Evolutionary conservation across 768 basidiomycete genomes (phyloP), one percentile per base, ranked within the genome.

Genomic region (Rhodotorula babjevae): DNA sequence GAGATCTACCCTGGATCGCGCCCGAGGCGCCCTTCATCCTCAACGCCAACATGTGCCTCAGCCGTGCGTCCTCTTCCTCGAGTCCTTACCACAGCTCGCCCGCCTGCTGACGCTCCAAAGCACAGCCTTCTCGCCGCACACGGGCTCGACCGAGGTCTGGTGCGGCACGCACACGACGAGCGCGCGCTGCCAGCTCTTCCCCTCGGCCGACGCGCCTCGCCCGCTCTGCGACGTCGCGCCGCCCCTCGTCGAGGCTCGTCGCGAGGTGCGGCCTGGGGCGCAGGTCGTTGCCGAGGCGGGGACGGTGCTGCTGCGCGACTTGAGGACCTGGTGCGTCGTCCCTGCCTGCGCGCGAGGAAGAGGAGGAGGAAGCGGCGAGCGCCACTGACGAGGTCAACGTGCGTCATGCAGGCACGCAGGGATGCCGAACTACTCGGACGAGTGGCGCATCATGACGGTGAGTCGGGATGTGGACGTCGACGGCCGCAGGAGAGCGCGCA

Each of bases 71-170:
- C 25, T n/a, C n/a, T n/a, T n/a, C n/a, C n/a, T n/a, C n/a, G n/a
- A n/a, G n/a, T n/a, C n/a, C n/a, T n/a, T n/a, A n/a, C n/a, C n/a
- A n/a, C n/a, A n/a, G n/a, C n/a, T n/a, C n/a, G n/a, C n/a, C n/a
- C n/a, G n/a, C n/a, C n/a, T n/a, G n/a, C n/a, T n/a, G n/a, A n/a
- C n/a, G n/a, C n/a, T n/a, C n/a, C n/a, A n/a, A n/a, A n/a, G n/a
- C n/a, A n/a, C 8, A 7, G 46, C 59, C 55, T 67, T 67, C n/a
- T 64, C 56, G 18, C 68, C 68, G n/a, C 57, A 58, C 56, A 69
- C 58, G 57, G 68, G 68, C 25, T 29, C 31, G 29, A 67, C 65
- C 46, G 65, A 67, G 36, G 59, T 67, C 57, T 67, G 65, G 65
- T 46, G 59, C 18, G 68, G 68, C 27, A 44, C 49, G 27, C 62